Conservation (phyloP, 345 rosid species). For the Lumnitzera racemosa region DNA sequence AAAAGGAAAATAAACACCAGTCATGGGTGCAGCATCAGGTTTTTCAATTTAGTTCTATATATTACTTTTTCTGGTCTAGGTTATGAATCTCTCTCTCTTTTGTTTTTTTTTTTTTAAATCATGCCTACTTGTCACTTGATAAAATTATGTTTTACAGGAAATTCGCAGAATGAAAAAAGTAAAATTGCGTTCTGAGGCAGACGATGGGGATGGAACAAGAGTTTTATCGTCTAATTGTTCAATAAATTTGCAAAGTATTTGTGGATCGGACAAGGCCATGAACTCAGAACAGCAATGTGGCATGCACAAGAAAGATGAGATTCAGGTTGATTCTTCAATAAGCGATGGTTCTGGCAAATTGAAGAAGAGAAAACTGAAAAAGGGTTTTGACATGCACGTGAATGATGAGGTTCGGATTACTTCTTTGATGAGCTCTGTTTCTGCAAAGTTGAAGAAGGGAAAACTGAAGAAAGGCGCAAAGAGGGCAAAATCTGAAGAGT, state of each 20-base stretch:
- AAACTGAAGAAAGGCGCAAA: conserved; percentile 26
- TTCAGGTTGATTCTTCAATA: conserved; percentile 5
- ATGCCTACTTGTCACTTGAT: too few relatives aligned
- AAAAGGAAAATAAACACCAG: conserved; percentile 39
- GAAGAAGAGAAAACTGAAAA: conserved; percentile 10
- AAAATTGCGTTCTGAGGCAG: too few relatives aligned
- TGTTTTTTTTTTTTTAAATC: background rate
- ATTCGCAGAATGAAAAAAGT: background rate
- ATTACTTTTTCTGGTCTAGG: background rate
- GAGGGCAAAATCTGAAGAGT: conserved; percentile 65
- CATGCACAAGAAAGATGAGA: conserved; percentile 2
- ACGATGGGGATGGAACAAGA: too few relatives aligned
- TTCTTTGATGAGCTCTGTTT: background rate
- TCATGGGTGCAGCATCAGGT: conserved; percentile 67
- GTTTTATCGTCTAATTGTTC: too few relatives aligned
- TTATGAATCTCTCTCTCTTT: background rate
- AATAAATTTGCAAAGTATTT: too few relatives aligned
- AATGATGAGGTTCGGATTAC: conserved; percentile 1
- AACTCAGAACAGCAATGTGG: too few relatives aligned
- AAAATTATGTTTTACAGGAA: background rate
- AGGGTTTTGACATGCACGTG: background rate
- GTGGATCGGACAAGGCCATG: too few relatives aligned
- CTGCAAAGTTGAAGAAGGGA: conserved; percentile 27
- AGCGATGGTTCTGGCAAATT: conserved; percentile 6
- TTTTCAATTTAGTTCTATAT: background rate